Conservation (phyloP, 805 yeast species). For the Blastobotrys americana region DNA sequence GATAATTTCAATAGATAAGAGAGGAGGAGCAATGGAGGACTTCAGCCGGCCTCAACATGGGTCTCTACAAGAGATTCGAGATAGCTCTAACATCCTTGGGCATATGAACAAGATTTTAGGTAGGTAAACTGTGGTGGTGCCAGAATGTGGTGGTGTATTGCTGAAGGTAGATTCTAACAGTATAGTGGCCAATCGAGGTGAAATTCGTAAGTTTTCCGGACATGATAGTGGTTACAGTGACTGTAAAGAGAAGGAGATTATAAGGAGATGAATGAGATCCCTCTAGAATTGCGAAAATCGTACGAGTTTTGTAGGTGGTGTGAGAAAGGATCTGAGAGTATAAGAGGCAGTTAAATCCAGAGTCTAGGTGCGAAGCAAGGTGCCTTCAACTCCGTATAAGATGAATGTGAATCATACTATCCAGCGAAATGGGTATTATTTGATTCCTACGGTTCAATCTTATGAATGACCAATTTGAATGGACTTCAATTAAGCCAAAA, state of each 20-base stretch:
- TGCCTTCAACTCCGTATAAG: not conserved
- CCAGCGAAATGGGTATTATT: not conserved
- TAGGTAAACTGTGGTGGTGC: conserved; percentile 11
- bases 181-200: conserved; percentile 35
- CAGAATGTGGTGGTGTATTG: not conserved
- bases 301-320: not conserved
- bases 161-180: not conserved
- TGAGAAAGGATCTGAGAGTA: not conserved
- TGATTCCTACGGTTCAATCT: conserved; percentile 2
- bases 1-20: not conserved
- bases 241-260: not conserved
- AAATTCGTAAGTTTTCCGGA: conserved; percentile 30
- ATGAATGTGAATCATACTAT: not conserved
- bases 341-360: not conserved
- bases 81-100: conserved; percentile 39
- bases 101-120: conserved; percentile 44
- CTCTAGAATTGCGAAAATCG: not conserved
- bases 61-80: conserved; percentile 31
- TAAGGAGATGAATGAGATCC: too few species aligned
- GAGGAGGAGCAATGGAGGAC: conserved; percentile 4
- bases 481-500: conserved; percentile 27
- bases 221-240: not conserved
- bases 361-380: not conserved
- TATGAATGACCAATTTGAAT: not conserved
- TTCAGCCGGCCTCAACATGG: not conserved